Conservation (phyloP, 2,329 filamentous ascomycete species). For the Arachnopeziza araneosa region DNA sequence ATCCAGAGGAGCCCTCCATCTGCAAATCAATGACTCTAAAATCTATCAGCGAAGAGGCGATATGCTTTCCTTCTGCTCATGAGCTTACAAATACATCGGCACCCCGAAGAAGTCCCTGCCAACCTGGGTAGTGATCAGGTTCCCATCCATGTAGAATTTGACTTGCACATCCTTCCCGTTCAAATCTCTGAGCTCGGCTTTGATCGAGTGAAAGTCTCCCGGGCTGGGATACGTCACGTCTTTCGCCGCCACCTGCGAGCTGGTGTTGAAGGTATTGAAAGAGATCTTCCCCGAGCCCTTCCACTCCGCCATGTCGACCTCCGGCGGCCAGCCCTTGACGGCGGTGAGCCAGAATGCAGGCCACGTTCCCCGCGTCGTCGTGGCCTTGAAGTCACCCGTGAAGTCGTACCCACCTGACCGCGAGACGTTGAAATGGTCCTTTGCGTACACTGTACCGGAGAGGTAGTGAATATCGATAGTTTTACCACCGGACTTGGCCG, state of each 20-base stretch:
- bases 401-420: constrained; percentile 36
- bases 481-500: constrained; percentile 26
- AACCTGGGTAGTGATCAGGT: constrained; percentile 43
- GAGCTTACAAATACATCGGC: constrained; percentile 26
- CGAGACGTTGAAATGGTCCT: constrained; percentile 36
- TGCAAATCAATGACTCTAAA: constrained; percentile 15
- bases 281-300: constrained; percentile 49
- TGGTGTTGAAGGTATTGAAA: constrained; percentile 51
- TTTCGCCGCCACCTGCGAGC: constrained; percentile 39
- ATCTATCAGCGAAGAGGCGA: not conserved
- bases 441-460: constrained; percentile 37
- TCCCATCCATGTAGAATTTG: constrained; percentile 49
- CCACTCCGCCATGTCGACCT: constrained; percentile 57
- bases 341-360: constrained; percentile 55
- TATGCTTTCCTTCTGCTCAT: not conserved
- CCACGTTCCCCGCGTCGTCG: constrained; percentile 42
- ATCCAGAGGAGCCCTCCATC: constrained; percentile 18
- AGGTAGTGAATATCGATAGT: constrained; percentile 44
- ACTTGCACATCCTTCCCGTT: constrained; percentile 46
- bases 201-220: constrained; percentile 42
- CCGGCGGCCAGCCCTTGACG: constrained; percentile 50
- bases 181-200: constrained; percentile 44
- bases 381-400: constrained; percentile 34
- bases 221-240: constrained; percentile 45
- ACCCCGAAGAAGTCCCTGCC: constrained; percentile 45